These are phyloP conservation scores for Coemansia sp. DNA, from an alignment of 192 early-diverging fungal species.

Conservation along the genomic window DNA sequence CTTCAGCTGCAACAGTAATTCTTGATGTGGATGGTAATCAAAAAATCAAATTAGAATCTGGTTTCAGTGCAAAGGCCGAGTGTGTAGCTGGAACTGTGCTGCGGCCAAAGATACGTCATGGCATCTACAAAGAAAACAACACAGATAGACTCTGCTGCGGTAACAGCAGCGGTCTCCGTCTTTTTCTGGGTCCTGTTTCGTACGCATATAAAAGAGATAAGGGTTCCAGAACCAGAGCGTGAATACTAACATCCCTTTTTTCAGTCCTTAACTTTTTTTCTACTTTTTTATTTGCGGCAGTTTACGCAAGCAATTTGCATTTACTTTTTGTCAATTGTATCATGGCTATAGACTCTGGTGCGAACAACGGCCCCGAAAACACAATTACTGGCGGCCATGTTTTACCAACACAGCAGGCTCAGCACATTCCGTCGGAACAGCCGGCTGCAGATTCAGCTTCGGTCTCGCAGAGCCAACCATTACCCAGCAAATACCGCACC, in stretches of 20 bases:
- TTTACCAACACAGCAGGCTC: background rate
- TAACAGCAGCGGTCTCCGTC: too few species aligned
- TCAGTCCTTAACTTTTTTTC: conserved; percentile 4
- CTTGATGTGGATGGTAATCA: too few species aligned
- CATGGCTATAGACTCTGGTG: conserved; percentile 25
- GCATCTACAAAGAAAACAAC: too few species aligned
- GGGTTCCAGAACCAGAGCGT: too few species aligned
- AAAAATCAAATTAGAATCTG: too few species aligned
- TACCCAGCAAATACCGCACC: background rate
- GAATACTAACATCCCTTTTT: background rate
- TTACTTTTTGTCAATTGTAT: background rate
- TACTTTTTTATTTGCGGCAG: background rate
- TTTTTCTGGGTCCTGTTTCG: too few species aligned
- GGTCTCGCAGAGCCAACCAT: background rate
- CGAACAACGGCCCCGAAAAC: conserved; percentile 12
- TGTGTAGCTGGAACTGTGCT: too few species aligned
- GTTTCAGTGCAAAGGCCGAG: too few species aligned
- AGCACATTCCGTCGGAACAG: background rate
- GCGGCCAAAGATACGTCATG: too few species aligned
- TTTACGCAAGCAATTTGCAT: too few species aligned
- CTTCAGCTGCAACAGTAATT: too few species aligned
- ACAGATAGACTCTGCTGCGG: too few species aligned
- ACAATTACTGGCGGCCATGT: conserved; percentile 19
- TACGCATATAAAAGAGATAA: background rate
- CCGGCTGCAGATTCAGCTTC: background rate